These are phyloP conservation scores for Opeltia flavorubescens DNA, from an alignment of 495 filamentous ascomycete genomes.

Conservation along the genomic window DNA sequence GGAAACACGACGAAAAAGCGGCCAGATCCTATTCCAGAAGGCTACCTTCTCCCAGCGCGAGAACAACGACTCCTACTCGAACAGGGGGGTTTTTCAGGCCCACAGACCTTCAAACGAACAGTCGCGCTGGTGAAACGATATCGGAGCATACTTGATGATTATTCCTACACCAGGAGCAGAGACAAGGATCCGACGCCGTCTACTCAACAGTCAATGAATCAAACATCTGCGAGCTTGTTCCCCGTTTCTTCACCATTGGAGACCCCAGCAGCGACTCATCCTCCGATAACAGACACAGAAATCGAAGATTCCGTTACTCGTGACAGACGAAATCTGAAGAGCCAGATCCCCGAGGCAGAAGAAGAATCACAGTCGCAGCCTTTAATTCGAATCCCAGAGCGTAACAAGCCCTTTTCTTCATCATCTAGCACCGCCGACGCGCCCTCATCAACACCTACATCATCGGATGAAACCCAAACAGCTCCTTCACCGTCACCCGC, in stretches of 20 bases:
- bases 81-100: conserved; percentile 81
- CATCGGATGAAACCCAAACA: background rate
- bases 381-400: conserved; percentile 7
- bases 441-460: background rate
- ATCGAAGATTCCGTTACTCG: conserved; percentile 15
- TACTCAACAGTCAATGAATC: background rate
- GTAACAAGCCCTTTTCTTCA: conserved; percentile 4
- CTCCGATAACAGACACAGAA: background rate
- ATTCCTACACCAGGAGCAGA: background rate
- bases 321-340: conserved; percentile 15
- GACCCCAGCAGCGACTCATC: background rate
- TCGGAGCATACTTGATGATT: conserved; percentile 52
- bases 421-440: background rate
- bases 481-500: background rate
- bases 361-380: conserved; percentile 5
- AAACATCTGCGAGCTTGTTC: no score
- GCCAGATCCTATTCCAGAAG: conserved; percentile 49
- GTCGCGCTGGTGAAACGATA: conserved; percentile 65
- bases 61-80: conserved; percentile 58
- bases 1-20: conserved; percentile 78
- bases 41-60: conserved; percentile 44
- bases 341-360: conserved; percentile 1
- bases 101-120: conserved; percentile 68
- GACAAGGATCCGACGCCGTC: background rate
- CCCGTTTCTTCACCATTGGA: background rate